phyloP scores from a whole-genome alignment of 2,329 filamentous ascomycete species.

The Beauveria varroae region DNA sequence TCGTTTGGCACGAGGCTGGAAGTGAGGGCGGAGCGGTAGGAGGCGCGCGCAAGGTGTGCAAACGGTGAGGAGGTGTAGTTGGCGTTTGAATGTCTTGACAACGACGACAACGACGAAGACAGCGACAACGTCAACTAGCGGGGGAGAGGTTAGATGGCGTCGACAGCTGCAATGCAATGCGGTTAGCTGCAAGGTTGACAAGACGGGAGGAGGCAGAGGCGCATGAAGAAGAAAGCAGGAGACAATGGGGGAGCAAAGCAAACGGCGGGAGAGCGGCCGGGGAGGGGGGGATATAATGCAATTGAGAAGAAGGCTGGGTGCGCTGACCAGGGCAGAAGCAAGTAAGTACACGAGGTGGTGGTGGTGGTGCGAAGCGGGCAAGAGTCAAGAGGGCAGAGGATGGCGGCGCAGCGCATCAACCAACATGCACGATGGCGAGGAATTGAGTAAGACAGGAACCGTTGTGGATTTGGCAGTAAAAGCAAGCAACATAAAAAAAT shows the following conservation, averaged over 20 bases:
- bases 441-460: background rate
- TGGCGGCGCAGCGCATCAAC: conserved; percentile 6
- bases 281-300: conserved; percentile 6
- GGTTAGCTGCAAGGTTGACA: conserved; percentile 23
- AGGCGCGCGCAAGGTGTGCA: background rate
- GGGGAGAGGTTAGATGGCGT: conserved; percentile 8
- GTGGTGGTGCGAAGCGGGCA: background rate
- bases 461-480: background rate
- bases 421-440: conserved; percentile 5
- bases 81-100: background rate
- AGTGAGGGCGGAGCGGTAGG: background rate
- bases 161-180: conserved; percentile 26
- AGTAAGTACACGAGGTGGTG: background rate
- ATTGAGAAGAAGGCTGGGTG: conserved; percentile 8
- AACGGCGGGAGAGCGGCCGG: background rate
- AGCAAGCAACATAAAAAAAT: background rate
- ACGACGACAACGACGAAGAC: background rate
- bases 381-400: background rate
- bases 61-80: conserved; percentile 1
- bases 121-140: background rate
- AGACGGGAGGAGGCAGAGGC: conserved; percentile 13
- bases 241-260: background rate
- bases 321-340: background rate
- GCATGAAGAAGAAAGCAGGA: conserved; percentile 2
- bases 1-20: background rate